Conservation (phyloP, 768 basidiomycete species). For the Serpula lacrymans region DNA sequence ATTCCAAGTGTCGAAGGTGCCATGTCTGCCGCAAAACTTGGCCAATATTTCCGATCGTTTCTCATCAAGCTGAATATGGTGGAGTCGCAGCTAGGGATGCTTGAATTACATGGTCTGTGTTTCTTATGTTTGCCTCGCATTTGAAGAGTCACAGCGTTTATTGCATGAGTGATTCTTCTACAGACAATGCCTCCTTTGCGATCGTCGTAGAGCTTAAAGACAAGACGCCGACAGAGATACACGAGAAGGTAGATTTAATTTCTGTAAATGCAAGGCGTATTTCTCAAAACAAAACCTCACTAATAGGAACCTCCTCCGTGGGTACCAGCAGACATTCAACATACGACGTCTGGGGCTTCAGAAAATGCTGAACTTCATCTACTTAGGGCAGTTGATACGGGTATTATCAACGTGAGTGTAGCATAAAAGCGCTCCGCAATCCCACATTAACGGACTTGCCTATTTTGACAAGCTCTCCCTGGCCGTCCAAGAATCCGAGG, state of each 20-base stretch:
- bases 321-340: slow-evolving; percentile 68
- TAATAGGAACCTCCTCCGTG: slow-evolving; percentile 68
- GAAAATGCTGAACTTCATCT: slow-evolving; percentile 70
- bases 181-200: slow-evolving; percentile 75
- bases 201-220: slow-evolving; percentile 79
- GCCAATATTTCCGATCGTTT: slow-evolving; percentile 79
- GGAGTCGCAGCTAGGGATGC: slow-evolving; percentile 63
- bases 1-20: slow-evolving; percentile 65
- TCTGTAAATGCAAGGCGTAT: neutral
- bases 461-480: slow-evolving; percentile 57
- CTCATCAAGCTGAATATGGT: slow-evolving; percentile 78
- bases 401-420: slow-evolving; percentile 66
- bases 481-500: slow-evolving; percentile 76
- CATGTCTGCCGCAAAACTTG: slow-evolving; percentile 59
- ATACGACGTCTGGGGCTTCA: slow-evolving; percentile 65
- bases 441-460: slow-evolving; percentile 5
- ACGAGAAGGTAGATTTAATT: slow-evolving; percentile 38
- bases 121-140: neutral
- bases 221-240: slow-evolving; percentile 48
- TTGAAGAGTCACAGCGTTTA: neutral
- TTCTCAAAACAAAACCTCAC: no score
- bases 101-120: slow-evolving; percentile 50
- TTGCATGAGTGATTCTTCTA: no score
- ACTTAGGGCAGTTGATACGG: slow-evolving; percentile 79
- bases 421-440: neutral